Conservation (phyloP, 2,329 filamentous ascomycete species). For the Cryphonectria radicalis region DNA sequence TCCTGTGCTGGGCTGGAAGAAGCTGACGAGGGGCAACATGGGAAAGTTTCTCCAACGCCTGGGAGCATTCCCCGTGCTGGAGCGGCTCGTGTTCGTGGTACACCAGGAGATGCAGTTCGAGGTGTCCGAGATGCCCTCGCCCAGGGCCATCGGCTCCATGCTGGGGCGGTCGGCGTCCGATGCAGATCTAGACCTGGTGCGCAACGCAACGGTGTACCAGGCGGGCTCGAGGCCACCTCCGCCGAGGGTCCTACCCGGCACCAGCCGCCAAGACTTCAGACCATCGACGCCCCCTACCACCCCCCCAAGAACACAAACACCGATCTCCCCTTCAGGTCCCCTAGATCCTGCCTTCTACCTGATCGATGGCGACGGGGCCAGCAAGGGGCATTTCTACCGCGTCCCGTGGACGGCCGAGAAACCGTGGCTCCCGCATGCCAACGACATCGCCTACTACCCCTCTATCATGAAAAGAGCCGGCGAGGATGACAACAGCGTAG, state of each 20-base stretch:
- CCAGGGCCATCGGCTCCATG: slow-evolving; percentile 24
- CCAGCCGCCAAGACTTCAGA: not conserved
- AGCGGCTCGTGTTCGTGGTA: slow-evolving; percentile 49
- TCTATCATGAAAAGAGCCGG: slow-evolving; percentile 33
- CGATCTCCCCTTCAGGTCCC: not conserved
- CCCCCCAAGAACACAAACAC: not conserved
- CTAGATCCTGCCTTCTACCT: slow-evolving; percentile 10
- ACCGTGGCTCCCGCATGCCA: slow-evolving; percentile 47
- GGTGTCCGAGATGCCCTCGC: slow-evolving; percentile 38
- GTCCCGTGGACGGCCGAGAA: slow-evolving; percentile 32
- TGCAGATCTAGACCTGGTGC: slow-evolving; percentile 21
- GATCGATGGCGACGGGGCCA: not conserved
- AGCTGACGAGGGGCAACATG: slow-evolving; percentile 48
- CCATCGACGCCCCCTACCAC: not conserved
- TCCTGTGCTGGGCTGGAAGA: slow-evolving; percentile 49
- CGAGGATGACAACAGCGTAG: slow-evolving; percentile 36
- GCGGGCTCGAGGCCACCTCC: slow-evolving; percentile 28
- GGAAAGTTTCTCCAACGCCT: slow-evolving; percentile 46
- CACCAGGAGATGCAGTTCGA: slow-evolving; percentile 54
- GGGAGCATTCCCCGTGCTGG: slow-evolving; percentile 46
- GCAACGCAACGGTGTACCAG: slow-evolving; percentile 24
- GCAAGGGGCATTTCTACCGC: slow-evolving; percentile 8
- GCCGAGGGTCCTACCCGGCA: slow-evolving; percentile 22
- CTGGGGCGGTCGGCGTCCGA: not conserved
- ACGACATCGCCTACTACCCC: slow-evolving; percentile 45